These are phyloP conservation scores for Solioccasus polychromus DNA, from an alignment of 768 basidiomycete species.

Conservation along the genomic window DNA sequence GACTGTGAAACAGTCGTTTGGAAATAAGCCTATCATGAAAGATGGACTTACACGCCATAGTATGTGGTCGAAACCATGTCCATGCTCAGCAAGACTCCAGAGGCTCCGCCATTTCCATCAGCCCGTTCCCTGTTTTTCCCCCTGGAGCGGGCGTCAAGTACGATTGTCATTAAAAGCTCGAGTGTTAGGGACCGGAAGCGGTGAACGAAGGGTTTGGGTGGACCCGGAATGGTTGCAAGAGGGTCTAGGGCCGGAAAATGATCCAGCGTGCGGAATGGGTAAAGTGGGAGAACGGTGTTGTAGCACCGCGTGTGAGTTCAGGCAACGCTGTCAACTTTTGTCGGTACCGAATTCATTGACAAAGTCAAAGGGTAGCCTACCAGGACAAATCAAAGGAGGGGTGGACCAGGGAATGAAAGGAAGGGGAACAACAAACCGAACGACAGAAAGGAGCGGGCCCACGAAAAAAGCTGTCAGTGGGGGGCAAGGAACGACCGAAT, in stretches of 20 bases:
- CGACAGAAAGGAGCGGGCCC: constrained; percentile 7
- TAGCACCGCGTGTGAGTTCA: constrained; percentile 21
- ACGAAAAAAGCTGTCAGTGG: constrained; percentile 4
- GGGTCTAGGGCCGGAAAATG: background rate
- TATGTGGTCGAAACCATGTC: constrained; percentile 51
- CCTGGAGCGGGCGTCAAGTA: constrained; percentile 3
- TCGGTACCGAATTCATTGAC: constrained; percentile 12
- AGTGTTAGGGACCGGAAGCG: background rate
- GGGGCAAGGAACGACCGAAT: constrained; percentile 3
- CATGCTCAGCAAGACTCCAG: constrained; percentile 58
- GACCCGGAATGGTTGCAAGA: background rate
- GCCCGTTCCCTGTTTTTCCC: constrained; percentile 10
- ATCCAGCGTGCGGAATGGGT: background rate
- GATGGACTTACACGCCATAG: constrained; percentile 50
- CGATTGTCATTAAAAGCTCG: constrained; percentile 11
- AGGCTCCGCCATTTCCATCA: constrained; percentile 36
- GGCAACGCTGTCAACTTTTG: constrained; percentile 6
- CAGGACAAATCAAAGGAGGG: background rate
- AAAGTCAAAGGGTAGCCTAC: background rate
- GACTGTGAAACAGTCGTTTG: no score
- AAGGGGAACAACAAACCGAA: background rate
- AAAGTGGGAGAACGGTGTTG: constrained; percentile 6
- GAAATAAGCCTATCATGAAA: background rate
- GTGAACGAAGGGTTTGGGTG: background rate
- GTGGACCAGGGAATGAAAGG: background rate